phyloP scores from a whole-genome alignment of 2,329 filamentous ascomycete genomes.

The Dissoconium aciculare region DNA sequence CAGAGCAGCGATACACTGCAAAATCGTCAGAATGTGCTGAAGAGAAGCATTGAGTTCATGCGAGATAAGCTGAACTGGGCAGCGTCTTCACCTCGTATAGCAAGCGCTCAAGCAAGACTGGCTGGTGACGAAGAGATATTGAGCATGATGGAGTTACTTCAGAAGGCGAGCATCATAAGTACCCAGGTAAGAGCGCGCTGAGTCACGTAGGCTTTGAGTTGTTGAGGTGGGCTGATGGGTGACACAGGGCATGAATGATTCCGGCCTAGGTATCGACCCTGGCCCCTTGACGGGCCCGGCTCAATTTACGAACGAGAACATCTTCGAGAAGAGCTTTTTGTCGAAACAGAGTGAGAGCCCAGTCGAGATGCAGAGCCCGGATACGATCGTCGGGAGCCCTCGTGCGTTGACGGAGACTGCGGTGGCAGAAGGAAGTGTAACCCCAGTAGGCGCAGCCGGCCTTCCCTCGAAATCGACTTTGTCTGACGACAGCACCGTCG shows the following conservation, averaged over 20 bases:
- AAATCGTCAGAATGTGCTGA: constrained; percentile 81
- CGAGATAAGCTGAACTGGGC: constrained; percentile 78
- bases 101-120: constrained; percentile 67
- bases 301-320: constrained; percentile 54
- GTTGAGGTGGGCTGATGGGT: too few relatives aligned
- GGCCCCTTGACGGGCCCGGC: constrained; percentile 73
- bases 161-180: constrained; percentile 64
- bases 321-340: constrained; percentile 70
- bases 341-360: constrained; percentile 27
- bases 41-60: constrained; percentile 93
- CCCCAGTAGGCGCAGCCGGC: too few relatives aligned
- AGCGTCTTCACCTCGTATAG: constrained; percentile 57
- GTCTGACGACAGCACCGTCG: neutral
- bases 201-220: too few relatives aligned
- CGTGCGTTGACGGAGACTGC: too few relatives aligned
- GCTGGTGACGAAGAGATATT: constrained; percentile 76
- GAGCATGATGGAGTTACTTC: constrained; percentile 76
- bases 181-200: constrained; percentile 39
- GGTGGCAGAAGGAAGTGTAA: too few relatives aligned
- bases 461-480: neutral
- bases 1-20: constrained; percentile 87
- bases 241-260: constrained; percentile 28
- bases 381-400: constrained; percentile 3
- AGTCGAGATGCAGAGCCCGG: constrained; percentile 20
- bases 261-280: constrained; percentile 31